A percentile compares a stretch with the other conserved stretches of the same genome.
Evolutionary conservation across 805 yeast species (phyloP).

Genomic region (Myxozyma neglecta): DNA sequence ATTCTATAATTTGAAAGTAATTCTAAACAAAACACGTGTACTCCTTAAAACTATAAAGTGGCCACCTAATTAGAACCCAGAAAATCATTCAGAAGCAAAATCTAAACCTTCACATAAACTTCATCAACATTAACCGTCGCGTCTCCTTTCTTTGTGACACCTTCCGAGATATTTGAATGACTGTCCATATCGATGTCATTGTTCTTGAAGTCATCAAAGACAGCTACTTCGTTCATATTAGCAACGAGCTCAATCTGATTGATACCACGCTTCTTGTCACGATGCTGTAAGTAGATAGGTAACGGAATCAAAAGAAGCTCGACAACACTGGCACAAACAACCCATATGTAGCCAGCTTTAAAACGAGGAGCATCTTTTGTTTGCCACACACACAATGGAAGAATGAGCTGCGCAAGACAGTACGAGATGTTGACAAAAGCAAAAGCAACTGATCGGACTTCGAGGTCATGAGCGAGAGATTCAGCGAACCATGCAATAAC

Average conservation of each 20-base stretch:
- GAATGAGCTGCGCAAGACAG: slow-evolving; percentile 19
- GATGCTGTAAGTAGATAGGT: slow-evolving; percentile 19
- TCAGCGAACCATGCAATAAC: slow-evolving; percentile 30
- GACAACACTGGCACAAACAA: slow-evolving; percentile 13
- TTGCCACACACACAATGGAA: slow-evolving; percentile 27
- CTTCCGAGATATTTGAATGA: background rate
- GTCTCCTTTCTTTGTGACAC: background rate
- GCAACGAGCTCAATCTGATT: slow-evolving; percentile 10
- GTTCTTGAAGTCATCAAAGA: slow-evolving; percentile 29
- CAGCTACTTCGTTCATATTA: background rate
- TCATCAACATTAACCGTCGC: background rate
- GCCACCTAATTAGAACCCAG: no score
- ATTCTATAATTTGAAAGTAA: no score
- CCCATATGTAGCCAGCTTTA: slow-evolving; percentile 18
- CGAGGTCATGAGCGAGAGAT: slow-evolving; percentile 20
- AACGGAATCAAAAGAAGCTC: slow-evolving; percentile 23
- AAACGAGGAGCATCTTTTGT: slow-evolving; percentile 27
- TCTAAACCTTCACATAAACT: slow-evolving; percentile 1
- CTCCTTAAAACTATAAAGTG: no score
- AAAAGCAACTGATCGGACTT: slow-evolving; percentile 21
- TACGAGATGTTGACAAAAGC: slow-evolving; percentile 22
- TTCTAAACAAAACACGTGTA: no score
- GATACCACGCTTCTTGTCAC: slow-evolving; percentile 18
- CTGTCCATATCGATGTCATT: background rate
- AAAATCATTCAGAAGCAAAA: no score